These are phyloP conservation scores for Arthrobotrys sinensis DNA, from an alignment of 2,329 filamentous ascomycete species.

Conservation along the genomic window DNA sequence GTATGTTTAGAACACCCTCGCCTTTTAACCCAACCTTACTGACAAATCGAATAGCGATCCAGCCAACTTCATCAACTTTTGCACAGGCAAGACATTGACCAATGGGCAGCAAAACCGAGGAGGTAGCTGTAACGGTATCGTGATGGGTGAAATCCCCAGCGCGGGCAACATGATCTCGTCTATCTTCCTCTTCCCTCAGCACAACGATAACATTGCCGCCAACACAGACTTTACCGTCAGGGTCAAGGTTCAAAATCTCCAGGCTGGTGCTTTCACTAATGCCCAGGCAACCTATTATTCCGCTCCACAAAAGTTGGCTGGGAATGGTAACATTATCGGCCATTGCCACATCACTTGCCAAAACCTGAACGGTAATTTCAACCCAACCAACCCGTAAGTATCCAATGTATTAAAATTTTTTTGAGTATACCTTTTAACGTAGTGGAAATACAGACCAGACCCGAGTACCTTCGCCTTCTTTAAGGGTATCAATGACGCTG, in stretches of 20 bases:
- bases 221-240: conserved; percentile 70
- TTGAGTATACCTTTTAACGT: conserved; percentile 4
- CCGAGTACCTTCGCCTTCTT: conserved; percentile 72
- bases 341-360: conserved; percentile 73
- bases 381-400: conserved; percentile 66
- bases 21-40: not conserved
- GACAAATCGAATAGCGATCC: conserved; percentile 67
- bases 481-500: conserved; percentile 73
- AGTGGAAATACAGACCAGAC: conserved; percentile 63
- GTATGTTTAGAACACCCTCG: conserved; percentile 65
- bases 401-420: not conserved
- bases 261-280: conserved; percentile 73
- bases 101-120: conserved; percentile 71
- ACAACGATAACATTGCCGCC: conserved; percentile 67
- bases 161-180: conserved; percentile 73
- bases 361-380: conserved; percentile 68
- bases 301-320: conserved; percentile 72
- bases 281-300: conserved; percentile 73
- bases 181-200: conserved; percentile 70
- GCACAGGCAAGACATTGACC: conserved; percentile 72
- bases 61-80: conserved; percentile 76
- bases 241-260: conserved; percentile 71
- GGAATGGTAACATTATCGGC: conserved; percentile 68
- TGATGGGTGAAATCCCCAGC: conserved; percentile 74
- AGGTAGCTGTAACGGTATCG: conserved; percentile 74